Base-by-base conservation (phyloP, 202 grass and related monocot genomes). In the Elaeis oleifera region DNA sequence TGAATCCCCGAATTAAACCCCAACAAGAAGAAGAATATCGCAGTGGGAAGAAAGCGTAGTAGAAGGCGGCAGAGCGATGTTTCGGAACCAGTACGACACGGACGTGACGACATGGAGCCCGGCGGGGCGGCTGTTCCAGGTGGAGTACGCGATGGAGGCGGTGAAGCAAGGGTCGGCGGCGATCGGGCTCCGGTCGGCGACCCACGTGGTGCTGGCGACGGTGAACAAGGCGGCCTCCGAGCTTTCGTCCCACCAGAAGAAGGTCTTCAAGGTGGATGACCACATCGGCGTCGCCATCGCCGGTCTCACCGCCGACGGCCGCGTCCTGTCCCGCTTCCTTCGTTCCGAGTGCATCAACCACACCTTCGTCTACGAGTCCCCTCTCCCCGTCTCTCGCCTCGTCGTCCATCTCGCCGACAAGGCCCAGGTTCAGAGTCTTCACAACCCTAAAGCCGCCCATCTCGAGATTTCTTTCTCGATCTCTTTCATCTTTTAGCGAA, bases 131-230 rank as follows among this genome's bases (percentile, higher is more conserved):
- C 81, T 97, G 17, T 97, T 97, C 88, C 92, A 97, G 85, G 92
- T 97, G 9, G 92, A 97, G 65, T 97, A 97, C 84, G 88, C 92
- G 62, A 96, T 96, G 91, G 91, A 96, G 87, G 91, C 91, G 23
- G 91, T 96, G 25, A 96, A 96, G 91, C 87, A 96, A 76, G 91
- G 91, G 13, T 83, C 91, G 50, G 87, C 91, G 64, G 89, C 87
- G 51, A 78, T 96, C 20, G 91, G 91, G 23, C 91, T 96, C 71
- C 84, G 84, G 17, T 96, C 91, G 54, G 39, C 58, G 48, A 79
- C 68, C 67, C 64, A 96, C 75, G 84, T 71, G 64, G 87, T 89
- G 24, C 82, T 96, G 59, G 91, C 76, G 19, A 78, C 91, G 67
- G 76, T 67, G 49, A 96, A 96, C 81, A 96, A 89, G 87, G 71